Conservation (phyloP, 345 rosid genomes). For the Brassica rapa region DNA sequence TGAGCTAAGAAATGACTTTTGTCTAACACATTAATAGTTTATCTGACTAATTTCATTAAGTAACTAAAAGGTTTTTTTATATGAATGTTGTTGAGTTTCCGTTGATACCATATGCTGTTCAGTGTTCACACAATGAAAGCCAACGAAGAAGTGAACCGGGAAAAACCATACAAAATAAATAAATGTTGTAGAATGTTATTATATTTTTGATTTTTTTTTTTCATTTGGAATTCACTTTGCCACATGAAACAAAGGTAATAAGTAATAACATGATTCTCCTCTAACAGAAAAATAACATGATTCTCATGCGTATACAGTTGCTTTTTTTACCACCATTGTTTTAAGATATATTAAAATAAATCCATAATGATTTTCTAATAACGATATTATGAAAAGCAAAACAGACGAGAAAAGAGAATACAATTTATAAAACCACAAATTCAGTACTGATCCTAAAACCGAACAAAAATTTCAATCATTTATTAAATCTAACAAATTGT, state of each 20-base stretch:
- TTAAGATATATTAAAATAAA: background rate
- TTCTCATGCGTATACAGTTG: background rate
- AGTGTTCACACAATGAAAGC: too few relatives aligned
- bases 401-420: background rate
- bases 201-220: background rate
- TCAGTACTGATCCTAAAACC: too few relatives aligned
- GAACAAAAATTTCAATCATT: too few relatives aligned
- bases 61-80: background rate
- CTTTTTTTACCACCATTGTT: background rate
- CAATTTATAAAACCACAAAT: too few relatives aligned
- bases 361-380: background rate
- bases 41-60: background rate
- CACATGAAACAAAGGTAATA: background rate
- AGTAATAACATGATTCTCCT: background rate
- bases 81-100: too few relatives aligned
- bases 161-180: background rate
- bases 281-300: background rate
- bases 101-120: too few relatives aligned
- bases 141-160: too few relatives aligned
- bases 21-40: background rate
- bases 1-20: background rate
- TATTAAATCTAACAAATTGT: too few relatives aligned
- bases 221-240: background rate
- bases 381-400: background rate
- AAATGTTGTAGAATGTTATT: background rate